Percentiles rank a stretch among this genome's conserved stretches.
These are phyloP conservation scores for Colletotrichum musae DNA, from an alignment of 2,329 filamentous ascomycete genomes.

Conservation along the genomic window DNA sequence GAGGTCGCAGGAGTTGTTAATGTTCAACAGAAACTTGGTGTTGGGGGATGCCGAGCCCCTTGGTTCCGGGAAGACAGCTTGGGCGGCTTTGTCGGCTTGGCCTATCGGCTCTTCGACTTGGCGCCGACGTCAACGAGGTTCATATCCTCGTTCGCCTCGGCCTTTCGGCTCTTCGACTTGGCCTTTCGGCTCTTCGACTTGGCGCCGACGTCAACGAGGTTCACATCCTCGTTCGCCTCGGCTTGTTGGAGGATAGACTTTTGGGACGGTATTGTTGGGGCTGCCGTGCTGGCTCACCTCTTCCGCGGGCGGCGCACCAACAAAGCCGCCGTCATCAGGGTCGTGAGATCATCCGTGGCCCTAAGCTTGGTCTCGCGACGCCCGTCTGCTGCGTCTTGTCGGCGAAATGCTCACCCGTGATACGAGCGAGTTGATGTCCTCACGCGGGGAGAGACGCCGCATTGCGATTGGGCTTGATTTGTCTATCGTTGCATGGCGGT, in stretches of 20 bases:
- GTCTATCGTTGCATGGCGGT: too few species aligned
- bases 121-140: conserved; percentile 48
- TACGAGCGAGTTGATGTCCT: too few species aligned
- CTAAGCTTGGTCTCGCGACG: too few species aligned
- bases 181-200: conserved; percentile 50
- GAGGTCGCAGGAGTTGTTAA: conserved; percentile 81
- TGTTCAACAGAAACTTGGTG: conserved; percentile 74
- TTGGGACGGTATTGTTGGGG: too few species aligned
- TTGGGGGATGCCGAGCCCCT: conserved; percentile 65
- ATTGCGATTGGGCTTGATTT: too few species aligned
- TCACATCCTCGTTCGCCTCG: conserved; percentile 59
- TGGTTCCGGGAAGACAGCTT: conserved; percentile 54
- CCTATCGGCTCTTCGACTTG: conserved; percentile 49
- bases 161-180: conserved; percentile 52
- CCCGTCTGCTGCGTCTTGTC: too few species aligned
- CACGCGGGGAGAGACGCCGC: too few species aligned
- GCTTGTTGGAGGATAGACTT: conserved; percentile 53
- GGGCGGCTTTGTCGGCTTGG: conserved; percentile 48
- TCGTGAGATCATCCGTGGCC: too few species aligned
- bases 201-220: conserved; percentile 47
- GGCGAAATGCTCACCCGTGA: too few species aligned
- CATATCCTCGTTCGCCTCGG: conserved; percentile 59
- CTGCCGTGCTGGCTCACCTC: too few species aligned
- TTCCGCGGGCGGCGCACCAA: too few species aligned
- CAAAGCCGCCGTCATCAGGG: too few species aligned